These are phyloP conservation scores for Vararia minispora DNA, from an alignment of 768 basidiomycete genomes.

Conservation along the genomic window DNA sequence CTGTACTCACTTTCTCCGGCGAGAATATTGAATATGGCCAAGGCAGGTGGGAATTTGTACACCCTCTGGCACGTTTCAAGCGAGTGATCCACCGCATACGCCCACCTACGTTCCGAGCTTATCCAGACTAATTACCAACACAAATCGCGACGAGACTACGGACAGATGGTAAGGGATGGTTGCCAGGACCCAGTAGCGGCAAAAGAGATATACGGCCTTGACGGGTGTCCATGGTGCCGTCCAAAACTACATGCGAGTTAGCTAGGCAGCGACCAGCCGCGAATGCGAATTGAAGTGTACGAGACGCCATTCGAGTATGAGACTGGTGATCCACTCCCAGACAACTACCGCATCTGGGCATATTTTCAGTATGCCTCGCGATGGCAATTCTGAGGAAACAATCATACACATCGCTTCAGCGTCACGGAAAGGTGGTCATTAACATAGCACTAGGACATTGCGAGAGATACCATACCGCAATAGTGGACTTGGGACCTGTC, in stretches of 20 bases:
- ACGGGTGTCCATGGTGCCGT: slow-evolving; percentile 78
- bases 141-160: too few relatives aligned
- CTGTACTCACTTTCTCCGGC: slow-evolving; percentile 54
- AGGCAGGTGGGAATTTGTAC: slow-evolving; percentile 34
- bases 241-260: slow-evolving; percentile 57
- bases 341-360: slow-evolving; percentile 62
- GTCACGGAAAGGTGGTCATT: slow-evolving; percentile 21
- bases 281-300: slow-evolving; percentile 35
- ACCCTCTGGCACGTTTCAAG: slow-evolving; percentile 54
- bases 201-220: slow-evolving; percentile 75
- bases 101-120: too few relatives aligned
- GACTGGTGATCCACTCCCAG: slow-evolving; percentile 79
- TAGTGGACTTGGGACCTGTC: slow-evolving; percentile 63
- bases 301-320: slow-evolving; percentile 69
- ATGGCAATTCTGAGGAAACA: slow-evolving; percentile 4
- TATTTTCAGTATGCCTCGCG: not conserved
- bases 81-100: slow-evolving; percentile 62
- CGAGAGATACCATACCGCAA: slow-evolving; percentile 51
- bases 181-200: slow-evolving; percentile 76
- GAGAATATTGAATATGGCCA: slow-evolving; percentile 84
- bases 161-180: slow-evolving; percentile 72
- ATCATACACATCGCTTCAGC: slow-evolving; percentile 46
- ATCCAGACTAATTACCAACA: too few relatives aligned
- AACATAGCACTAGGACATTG: slow-evolving; percentile 10
- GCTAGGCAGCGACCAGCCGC: slow-evolving; percentile 2